phyloP scores from a whole-genome alignment of 345 rosid genomes.

The Citrus australasica region DNA sequence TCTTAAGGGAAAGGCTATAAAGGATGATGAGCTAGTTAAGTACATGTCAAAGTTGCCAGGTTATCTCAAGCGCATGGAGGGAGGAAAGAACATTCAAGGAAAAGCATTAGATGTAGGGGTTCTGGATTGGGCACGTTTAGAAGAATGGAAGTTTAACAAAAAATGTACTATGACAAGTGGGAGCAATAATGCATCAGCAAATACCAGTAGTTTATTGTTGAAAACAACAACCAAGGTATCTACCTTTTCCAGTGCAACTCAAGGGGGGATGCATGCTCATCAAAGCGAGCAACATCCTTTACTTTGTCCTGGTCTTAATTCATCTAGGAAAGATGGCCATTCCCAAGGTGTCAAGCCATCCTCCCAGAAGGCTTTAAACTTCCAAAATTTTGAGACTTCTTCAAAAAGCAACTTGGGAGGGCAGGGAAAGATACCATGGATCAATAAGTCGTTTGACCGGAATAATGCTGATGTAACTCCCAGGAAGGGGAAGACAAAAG shows the following conservation, averaged over 20 bases:
- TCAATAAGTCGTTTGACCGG: constrained; percentile 26
- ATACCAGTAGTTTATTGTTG: constrained; percentile 11
- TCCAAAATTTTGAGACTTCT: constrained; percentile 40
- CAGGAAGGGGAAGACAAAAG: constrained; percentile 21
- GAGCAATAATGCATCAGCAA: constrained; percentile 29
- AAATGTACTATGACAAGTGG: constrained; percentile 20
- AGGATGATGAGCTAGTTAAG: constrained; percentile 68
- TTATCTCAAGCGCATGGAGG: constrained; percentile 61
- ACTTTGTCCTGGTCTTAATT: constrained; percentile 19
- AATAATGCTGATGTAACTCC: constrained; percentile 6
- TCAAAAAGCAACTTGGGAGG: constrained; percentile 37
- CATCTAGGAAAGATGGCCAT: constrained; percentile 29
- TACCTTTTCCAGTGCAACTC: constrained; percentile 21
- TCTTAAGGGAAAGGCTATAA: constrained; percentile 27
- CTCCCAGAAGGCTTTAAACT: constrained; percentile 23
- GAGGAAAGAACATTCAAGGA: constrained; percentile 41
- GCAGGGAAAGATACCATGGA: constrained; percentile 30
- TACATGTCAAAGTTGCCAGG: constrained; percentile 77
- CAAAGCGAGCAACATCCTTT: constrained; percentile 20
- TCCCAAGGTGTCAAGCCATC: constrained; percentile 38
- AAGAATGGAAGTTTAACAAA: constrained; percentile 53
- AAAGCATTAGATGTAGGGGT: constrained; percentile 84
- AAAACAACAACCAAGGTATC: constrained; percentile 30
- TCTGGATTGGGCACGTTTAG: constrained; percentile 75
- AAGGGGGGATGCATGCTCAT: constrained; percentile 26